phyloP scores from a whole-genome alignment of 23 red algal species.

The Pyropia yezoensis region DNA sequence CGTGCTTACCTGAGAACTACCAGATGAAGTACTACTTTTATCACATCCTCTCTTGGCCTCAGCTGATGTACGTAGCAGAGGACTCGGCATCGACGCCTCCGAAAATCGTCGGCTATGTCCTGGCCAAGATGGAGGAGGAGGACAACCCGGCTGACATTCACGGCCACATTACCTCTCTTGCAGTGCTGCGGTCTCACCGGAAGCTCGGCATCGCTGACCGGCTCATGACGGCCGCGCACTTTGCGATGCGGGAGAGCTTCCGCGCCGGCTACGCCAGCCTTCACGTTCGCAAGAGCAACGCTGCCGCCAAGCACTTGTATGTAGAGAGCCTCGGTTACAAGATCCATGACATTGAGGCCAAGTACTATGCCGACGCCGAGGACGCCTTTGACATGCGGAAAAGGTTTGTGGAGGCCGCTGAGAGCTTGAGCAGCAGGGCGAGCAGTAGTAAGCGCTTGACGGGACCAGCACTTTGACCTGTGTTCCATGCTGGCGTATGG shows the following conservation, averaged over 20 bases:
- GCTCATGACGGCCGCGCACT: conserved; percentile 87
- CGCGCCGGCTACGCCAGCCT: conserved; percentile 66
- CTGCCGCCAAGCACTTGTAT: conserved; percentile 94
- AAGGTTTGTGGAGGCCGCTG: conserved; percentile 25
- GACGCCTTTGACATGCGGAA: conserved; percentile 95
- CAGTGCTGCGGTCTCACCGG: conserved; percentile 81
- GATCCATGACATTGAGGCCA: conserved; percentile 74
- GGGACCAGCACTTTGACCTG: no score
- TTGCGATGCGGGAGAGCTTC: conserved; percentile 84
- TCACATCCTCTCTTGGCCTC: conserved; percentile 93
- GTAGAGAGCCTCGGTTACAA: conserved; percentile 75
- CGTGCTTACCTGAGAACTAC: conserved; percentile 98
- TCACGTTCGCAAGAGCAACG: conserved; percentile 93
- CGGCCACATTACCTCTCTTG: conserved; percentile 96
- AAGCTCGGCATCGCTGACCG: conserved; percentile 76
- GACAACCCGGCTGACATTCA: conserved; percentile 31
- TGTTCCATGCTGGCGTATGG: no score
- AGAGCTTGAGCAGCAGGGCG: background rate
- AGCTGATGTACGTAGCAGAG: conserved; percentile 95
- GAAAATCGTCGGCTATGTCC: conserved; percentile 92
- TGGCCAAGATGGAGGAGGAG: conserved; percentile 97
- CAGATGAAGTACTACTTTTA: conserved; percentile 99
- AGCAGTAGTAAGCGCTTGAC: no score
- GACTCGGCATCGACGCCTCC: conserved; percentile 25
- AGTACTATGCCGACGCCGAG: conserved; percentile 97